Evolutionary conservation across 805 yeast genomes (phyloP).

Genomic region (Yarrowia keelungensis): DNA sequence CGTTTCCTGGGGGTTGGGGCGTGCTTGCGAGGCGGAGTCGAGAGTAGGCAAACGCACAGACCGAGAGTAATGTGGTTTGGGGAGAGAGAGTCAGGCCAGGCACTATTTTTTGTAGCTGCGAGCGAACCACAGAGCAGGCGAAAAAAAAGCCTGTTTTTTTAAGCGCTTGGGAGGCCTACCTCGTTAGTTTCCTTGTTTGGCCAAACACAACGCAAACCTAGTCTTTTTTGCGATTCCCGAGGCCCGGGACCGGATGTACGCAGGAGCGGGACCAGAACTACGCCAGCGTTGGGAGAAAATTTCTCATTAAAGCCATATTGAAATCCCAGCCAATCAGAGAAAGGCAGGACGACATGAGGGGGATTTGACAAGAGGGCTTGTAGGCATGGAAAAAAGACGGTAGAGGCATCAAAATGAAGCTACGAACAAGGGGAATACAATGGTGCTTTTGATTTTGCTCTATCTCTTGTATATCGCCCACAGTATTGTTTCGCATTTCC

Average conservation of each 20-base stretch:
- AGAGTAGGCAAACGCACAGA: conserved; percentile 24
- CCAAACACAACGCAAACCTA: neutral
- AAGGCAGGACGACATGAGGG: neutral
- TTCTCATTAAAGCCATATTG: conserved; percentile 25
- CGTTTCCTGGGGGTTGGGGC: conserved; percentile 26
- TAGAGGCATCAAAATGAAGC: neutral
- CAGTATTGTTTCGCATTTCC: neutral
- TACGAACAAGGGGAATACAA: neutral
- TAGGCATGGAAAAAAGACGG: too few species aligned
- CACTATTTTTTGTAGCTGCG: conserved; percentile 7
- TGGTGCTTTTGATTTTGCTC: too few species aligned
- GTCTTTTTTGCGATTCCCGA: neutral
- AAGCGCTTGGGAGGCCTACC: conserved; percentile 12
- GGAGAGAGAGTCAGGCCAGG: conserved; percentile 15
- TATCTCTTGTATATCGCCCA: neutral
- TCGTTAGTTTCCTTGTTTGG: conserved; percentile 34
- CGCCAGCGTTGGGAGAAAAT: neutral
- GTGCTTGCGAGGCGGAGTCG: too few species aligned
- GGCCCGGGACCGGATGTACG: neutral
- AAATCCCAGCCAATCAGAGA: neutral
- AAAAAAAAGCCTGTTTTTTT: conserved; percentile 1
- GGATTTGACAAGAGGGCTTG: too few species aligned
- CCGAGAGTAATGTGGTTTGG: conserved; percentile 26
- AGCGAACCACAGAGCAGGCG: neutral
- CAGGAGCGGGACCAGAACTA: neutral